Base-by-base conservation (phyloP, 495 filamentous ascomycete species). In the Aspergillus panamensis region DNA sequence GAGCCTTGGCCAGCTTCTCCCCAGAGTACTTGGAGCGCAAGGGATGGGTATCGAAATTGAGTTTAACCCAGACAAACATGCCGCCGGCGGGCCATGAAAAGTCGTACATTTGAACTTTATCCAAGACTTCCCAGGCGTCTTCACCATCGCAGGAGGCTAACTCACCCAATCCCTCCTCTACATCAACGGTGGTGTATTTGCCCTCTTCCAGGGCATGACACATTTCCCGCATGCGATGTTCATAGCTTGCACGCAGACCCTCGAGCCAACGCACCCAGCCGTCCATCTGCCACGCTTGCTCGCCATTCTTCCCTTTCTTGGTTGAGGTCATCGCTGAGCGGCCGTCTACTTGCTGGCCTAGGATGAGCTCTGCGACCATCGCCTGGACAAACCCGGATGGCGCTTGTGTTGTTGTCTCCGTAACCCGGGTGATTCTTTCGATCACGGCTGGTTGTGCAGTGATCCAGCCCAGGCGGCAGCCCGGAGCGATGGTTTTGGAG, bases 221-320 rank as follows among this genome's bases (percentile, higher is more conserved):
- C 90, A 96, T 96, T 47, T 69, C 67, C 53, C 80, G 77, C 89
- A 95, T 94, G 43, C 92, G 85, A 43, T 82, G 75, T 69, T 96
- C 89, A 75, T 97, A 97, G 45, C 82, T 76, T 21, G 84, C 87
- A 30, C 92, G 82, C 2, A 97, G 75, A 1, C 90, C 90, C 42
- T 85, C 87, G 21, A 96, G 82, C 93, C 92, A 97, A 53, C 85
- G 81, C 2, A 96, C 84, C 89, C 89, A 96, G 58, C 93, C 93
- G 58, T 86, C 82, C 69, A 87, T 85, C 62, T 89, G 80, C 92
- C 93, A 96, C 37, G 85, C 84, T 31, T 69, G 60, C 35, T 73
- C 72, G 8, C 67, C 57, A 43, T 69, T 48, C 12, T 48, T 66
- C 0, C 43, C 48, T 4, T 32, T 64, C 57, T 68, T 70, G 17